phyloP scores from a whole-genome alignment of 805 yeast species.

The Saccharomycopsis sp. region DNA sequence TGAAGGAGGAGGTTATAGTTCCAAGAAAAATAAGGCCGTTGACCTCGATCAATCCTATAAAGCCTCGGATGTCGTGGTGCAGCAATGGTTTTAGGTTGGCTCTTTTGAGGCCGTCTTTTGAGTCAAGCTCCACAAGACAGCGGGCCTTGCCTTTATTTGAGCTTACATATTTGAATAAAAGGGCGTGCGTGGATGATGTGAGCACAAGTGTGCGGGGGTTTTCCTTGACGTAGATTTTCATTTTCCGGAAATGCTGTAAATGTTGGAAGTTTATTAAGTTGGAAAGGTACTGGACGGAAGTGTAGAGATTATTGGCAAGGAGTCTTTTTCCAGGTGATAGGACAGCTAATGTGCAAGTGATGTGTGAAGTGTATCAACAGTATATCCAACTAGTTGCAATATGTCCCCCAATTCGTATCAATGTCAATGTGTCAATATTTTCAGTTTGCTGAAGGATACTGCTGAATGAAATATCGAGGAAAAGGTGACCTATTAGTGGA shows the following conservation, averaged over 20 bases:
- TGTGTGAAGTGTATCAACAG: no score
- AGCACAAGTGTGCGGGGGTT: slow-evolving; percentile 37
- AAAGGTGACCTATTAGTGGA: no score
- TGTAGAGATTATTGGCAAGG: no score
- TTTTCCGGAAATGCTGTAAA: slow-evolving; percentile 13
- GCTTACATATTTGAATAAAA: slow-evolving; percentile 39
- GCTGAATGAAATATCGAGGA: no score
- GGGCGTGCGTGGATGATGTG: slow-evolving; percentile 37
- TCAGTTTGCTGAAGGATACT: no score
- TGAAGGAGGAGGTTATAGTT: slow-evolving; percentile 65
- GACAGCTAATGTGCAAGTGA: no score
- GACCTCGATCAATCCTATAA: slow-evolving; percentile 74
- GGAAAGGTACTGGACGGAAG: no score
- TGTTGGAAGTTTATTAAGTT: neutral
- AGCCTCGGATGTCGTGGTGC: slow-evolving; percentile 49
- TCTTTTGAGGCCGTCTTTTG: slow-evolving; percentile 31
- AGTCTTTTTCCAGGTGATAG: no score
- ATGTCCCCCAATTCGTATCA: no score
- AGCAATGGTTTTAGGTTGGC: slow-evolving; percentile 37
- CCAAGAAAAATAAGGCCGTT: slow-evolving; percentile 66
- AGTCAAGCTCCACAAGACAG: slow-evolving; percentile 45
- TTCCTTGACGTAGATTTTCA: slow-evolving; percentile 34
- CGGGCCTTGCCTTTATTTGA: slow-evolving; percentile 26
- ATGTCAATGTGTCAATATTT: no score
- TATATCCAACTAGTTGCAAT: no score